phyloP scores from a whole-genome alignment of 1,139 yeast genomes.

The Pneumocystis murina region DNA sequence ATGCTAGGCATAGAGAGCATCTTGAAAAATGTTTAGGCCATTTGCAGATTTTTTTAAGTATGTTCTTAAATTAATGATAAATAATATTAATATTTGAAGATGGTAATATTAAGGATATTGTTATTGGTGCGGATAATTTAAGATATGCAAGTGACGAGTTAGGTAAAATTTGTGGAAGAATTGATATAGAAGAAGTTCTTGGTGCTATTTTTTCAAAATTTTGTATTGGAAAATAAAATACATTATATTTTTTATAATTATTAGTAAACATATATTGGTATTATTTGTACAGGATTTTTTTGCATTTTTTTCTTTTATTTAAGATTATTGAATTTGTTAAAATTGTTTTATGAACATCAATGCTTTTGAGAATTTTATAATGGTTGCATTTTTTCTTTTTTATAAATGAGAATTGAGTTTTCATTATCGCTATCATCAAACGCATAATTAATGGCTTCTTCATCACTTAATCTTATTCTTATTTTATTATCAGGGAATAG shows the following conservation, averaged over 20 bases:
- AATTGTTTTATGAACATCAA: neutral
- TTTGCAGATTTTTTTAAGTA: conserved; percentile 38
- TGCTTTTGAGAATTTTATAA: neutral
- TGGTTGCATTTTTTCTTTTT: neutral
- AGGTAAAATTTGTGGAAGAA: conserved; percentile 80
- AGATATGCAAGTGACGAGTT: conserved; percentile 69
- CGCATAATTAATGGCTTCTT: neutral
- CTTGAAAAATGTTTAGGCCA: conserved; percentile 60
- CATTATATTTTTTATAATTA: neutral
- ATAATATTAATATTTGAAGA: conserved; percentile 27
- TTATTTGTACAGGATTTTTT: neutral
- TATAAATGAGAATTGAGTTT: neutral
- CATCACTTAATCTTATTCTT: neutral
- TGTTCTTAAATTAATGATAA: neutral
- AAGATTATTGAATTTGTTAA: neutral
- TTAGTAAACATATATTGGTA: neutral
- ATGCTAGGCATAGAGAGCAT: conserved; percentile 62
- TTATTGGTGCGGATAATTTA: conserved; percentile 66
- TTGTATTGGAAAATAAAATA: conserved; percentile 69
- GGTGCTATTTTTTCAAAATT: conserved; percentile 85
- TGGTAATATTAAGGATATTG: conserved; percentile 43
- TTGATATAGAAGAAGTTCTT: conserved; percentile 79
- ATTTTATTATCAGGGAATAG: neutral
- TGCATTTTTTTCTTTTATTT: neutral
- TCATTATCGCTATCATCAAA: neutral